Base-by-base conservation (phyloP, 2,329 filamentous ascomycete species). In the Didymosphaeria variabile region DNA sequence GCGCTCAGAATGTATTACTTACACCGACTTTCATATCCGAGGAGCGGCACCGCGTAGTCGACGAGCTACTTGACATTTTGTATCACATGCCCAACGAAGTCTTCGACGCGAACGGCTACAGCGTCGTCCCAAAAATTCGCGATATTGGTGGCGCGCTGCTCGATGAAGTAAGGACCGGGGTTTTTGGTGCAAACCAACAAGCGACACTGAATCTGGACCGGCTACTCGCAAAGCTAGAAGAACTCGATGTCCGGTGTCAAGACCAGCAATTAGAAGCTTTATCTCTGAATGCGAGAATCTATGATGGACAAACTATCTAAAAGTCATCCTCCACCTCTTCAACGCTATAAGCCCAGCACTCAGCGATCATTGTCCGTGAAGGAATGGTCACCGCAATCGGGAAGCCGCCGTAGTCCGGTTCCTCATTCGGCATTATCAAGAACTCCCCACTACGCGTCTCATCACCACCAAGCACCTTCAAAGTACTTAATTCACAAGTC, bases 321-420 rank as follows among this genome's bases (percentile, higher is more conserved):
- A 55, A 67, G 19, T 70, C 67, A 17, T 61, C 59, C 19, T 71
- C 67, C 2, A 62, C 61, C 46, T 71, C 69, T n/a, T 70, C 69
- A 40, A 72, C 42, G 34, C 66, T 70, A 45, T 72, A 72, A 7
- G 65, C 67, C 66, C 66, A 69, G 57, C 67, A 70, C 57, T 69
- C 69, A 7, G 69, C 69, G 44, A 72, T 71, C 17, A 58, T 62
- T 3, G 85, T 87, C 57, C 79, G 72, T 0, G 84, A 83, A 1
- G 84, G 85, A 34, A 86, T 82, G 0, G 84, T 87, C 1, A 87
- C 80, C 29, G 80, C 80, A 34, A 86, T 87, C 0, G 84, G 84
- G 59, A 86, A 86, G 0, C 82, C 83, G 1, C 85, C 85, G 67
- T 87, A 87, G 61, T 87, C 84, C 0, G 84, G 84, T 36, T 85